These are phyloP conservation scores for Gonium pectorale DNA, from an alignment of 139 green algal species.

Conservation along the genomic window DNA sequence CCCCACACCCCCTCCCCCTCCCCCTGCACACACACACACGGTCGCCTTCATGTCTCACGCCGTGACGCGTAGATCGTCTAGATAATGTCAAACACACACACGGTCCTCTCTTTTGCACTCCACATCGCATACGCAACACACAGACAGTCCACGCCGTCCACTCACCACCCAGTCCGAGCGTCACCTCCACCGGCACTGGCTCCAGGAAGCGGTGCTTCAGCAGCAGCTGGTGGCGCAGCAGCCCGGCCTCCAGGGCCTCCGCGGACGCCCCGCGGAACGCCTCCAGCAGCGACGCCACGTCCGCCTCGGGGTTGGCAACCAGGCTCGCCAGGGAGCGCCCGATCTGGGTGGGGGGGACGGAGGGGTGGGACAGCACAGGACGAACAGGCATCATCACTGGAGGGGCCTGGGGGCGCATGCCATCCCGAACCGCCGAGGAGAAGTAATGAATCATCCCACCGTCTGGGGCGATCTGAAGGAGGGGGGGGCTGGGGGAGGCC, in stretches of 20 bases:
- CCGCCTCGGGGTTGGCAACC: not conserved
- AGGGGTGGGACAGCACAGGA: not conserved
- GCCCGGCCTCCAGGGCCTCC: not conserved
- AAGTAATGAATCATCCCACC: too few relatives aligned
- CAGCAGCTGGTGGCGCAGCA: not conserved
- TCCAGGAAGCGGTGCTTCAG: conserved; percentile 34
- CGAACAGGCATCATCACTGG: too few relatives aligned
- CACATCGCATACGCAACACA: not conserved
- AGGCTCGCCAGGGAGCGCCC: conserved; percentile 12
- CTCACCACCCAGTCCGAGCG: conserved; percentile 5
- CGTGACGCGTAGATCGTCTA: too few relatives aligned
- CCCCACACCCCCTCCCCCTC: too few relatives aligned
- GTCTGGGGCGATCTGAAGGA: too few relatives aligned
- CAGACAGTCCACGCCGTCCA: not conserved
- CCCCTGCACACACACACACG: too few relatives aligned
- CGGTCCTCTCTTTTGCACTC: too few relatives aligned
- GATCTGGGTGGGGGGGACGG: not conserved
- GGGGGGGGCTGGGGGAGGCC: too few relatives aligned
- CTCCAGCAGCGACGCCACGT: not conserved
- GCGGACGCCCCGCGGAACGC: not conserved
- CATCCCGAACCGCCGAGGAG: too few relatives aligned
- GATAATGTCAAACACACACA: too few relatives aligned
- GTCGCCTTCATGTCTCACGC: too few relatives aligned
- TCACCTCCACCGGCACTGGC: conserved; percentile 21
- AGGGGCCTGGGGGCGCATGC: too few relatives aligned